Conservation (phyloP, 768 basidiomycete genomes). For the Amanita brunnescens region DNA sequence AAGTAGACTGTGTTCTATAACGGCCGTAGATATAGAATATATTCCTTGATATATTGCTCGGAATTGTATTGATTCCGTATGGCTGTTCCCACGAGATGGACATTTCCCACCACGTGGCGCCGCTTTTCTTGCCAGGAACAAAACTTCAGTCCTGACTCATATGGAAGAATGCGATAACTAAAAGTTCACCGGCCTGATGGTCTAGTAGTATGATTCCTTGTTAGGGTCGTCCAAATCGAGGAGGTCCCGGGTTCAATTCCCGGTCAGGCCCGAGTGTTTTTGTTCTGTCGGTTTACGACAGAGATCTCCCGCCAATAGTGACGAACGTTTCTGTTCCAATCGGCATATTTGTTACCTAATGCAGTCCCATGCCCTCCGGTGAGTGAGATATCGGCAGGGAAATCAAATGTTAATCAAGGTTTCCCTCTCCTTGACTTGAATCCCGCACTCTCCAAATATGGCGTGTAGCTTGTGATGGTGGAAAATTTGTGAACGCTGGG, state of each 20-base stretch:
- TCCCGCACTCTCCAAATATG: neutral
- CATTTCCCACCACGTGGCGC: neutral
- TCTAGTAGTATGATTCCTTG: conserved; percentile 59
- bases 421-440: neutral
- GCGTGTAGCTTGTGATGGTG: neutral
- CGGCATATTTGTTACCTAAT: neutral
- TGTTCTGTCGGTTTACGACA: neutral
- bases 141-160: no score
- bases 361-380: neutral
- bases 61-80: neutral
- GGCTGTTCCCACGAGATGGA: neutral
- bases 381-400: neutral
- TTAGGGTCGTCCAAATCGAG: conserved; percentile 47
- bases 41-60: neutral
- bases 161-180: neutral
- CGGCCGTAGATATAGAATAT: neutral
- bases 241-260: conserved; percentile 89
- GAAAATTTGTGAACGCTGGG: neutral
- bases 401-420: conserved; percentile 6
- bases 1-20: neutral
- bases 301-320: no score
- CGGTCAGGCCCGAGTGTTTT: conserved; percentile 49
- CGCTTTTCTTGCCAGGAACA: neutral
- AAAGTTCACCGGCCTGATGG: conserved; percentile 32
- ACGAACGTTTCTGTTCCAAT: neutral